Conservation (phyloP, 768 basidiomycete genomes). For the Hypholoma fasciculare region DNA sequence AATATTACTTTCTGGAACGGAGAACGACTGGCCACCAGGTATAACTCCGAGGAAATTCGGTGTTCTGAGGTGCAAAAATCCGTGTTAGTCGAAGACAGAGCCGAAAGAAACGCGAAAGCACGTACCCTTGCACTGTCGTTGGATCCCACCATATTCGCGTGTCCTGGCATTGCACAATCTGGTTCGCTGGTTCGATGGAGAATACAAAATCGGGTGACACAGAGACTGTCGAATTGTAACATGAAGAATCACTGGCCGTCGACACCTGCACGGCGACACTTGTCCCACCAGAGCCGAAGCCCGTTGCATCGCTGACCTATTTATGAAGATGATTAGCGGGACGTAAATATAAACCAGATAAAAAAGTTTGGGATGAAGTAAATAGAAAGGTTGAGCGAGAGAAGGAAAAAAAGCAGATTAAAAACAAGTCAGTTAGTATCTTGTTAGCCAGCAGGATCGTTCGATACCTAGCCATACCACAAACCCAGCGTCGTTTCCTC, state of each 20-base stretch:
- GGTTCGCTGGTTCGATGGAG: constrained; percentile 59
- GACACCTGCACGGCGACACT: constrained; percentile 63
- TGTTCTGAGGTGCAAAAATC: constrained; percentile 33
- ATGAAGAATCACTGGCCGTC: constrained; percentile 50
- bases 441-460: no score
- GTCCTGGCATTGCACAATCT: constrained; percentile 62
- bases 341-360: neutral
- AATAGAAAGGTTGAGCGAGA: no score
- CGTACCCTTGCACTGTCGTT: constrained; percentile 53
- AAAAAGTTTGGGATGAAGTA: neutral
- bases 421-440: no score
- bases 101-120: constrained; percentile 3
- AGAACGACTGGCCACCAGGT: constrained; percentile 77
- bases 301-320: constrained; percentile 35
- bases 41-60: constrained; percentile 72
- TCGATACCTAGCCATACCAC: no score
- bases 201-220: constrained; percentile 60
- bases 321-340: constrained; percentile 2
- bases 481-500: no score
- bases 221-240: constrained; percentile 51
- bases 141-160: constrained; percentile 70
- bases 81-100: neutral
- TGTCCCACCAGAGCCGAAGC: constrained; percentile 74
- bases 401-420: neutral
- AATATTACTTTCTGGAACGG: constrained; percentile 51